Conservation (phyloP, 1,139 yeast species). For the Torulaspora globosa region DNA sequence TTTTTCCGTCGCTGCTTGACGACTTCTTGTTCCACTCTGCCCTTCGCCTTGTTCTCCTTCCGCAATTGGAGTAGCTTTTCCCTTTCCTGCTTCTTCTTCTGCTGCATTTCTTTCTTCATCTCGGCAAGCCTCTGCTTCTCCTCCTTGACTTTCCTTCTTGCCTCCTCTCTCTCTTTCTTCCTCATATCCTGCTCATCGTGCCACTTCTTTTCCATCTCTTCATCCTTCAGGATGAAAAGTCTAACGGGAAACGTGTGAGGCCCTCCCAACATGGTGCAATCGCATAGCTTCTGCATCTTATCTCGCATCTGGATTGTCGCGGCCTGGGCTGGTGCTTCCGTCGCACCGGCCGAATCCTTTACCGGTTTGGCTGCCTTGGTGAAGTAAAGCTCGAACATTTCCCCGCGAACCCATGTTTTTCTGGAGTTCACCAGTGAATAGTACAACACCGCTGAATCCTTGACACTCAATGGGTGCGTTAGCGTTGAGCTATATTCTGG, state of each 20-base stretch:
- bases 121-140: slow-evolving; percentile 30
- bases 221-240: slow-evolving; percentile 78
- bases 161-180: slow-evolving; percentile 39
- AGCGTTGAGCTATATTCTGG: slow-evolving; percentile 50
- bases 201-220: slow-evolving; percentile 43
- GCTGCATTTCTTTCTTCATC: slow-evolving; percentile 29
- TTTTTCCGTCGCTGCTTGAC: slow-evolving; percentile 23
- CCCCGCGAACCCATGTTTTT: slow-evolving; percentile 64
- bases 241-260: slow-evolving; percentile 79
- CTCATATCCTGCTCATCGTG: slow-evolving; percentile 37
- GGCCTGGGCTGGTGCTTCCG: slow-evolving; percentile 9
- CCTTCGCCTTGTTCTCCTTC: slow-evolving; percentile 24
- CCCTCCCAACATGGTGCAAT: slow-evolving; percentile 66
- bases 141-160: slow-evolving; percentile 40
- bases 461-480: slow-evolving; percentile 62
- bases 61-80: slow-evolving; percentile 23
- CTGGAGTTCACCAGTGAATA: slow-evolving; percentile 74
- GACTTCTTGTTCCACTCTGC: slow-evolving; percentile 23
- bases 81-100: slow-evolving; percentile 33
- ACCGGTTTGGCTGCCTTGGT: slow-evolving; percentile 41
- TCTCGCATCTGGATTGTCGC: slow-evolving; percentile 52
- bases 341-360: slow-evolving; percentile 13
- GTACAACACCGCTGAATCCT: slow-evolving; percentile 69
- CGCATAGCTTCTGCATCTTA: slow-evolving; percentile 84
- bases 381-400: slow-evolving; percentile 81